These are phyloP conservation scores for Aspergillus sclerotiicarbonarius DNA, from an alignment of 495 filamentous ascomycete species.

Conservation along the genomic window DNA sequence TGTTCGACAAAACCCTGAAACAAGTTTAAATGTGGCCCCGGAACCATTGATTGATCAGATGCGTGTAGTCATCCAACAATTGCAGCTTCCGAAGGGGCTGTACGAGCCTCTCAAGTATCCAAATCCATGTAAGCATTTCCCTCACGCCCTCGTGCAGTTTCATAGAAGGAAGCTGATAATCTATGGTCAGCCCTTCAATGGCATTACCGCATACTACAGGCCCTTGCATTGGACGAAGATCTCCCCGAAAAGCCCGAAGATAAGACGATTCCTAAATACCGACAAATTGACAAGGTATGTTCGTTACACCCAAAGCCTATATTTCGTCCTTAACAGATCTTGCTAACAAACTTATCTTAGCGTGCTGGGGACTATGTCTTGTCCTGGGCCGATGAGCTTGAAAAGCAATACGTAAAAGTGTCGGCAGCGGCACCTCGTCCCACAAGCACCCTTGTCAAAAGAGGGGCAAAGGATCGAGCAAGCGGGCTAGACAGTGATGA, in stretches of 20 bases:
- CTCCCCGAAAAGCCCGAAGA: conserved; percentile 78
- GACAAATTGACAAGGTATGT: conserved; percentile 75
- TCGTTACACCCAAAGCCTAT: background rate
- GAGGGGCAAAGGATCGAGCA: conserved; percentile 37
- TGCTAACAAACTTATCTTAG: conserved; percentile 17
- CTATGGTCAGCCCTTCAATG: conserved; percentile 70
- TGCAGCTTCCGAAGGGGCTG: conserved; percentile 82
- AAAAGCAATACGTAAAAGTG: conserved; percentile 48
- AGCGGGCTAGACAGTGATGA: conserved; percentile 29
- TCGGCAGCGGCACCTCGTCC: conserved; percentile 33
- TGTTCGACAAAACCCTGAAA: conserved; percentile 68
- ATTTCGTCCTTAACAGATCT: background rate
- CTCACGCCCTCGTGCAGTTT: background rate
- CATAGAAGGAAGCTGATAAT: conserved; percentile 10
- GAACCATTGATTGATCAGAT: conserved; percentile 75
- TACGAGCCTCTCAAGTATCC: conserved; percentile 88
- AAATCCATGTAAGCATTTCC: conserved; percentile 61
- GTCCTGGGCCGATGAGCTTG: conserved; percentile 70
- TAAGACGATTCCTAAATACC: conserved; percentile 78
- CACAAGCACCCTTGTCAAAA: conserved; percentile 44
- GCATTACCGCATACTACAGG: conserved; percentile 95
- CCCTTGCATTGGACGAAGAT: conserved; percentile 89
- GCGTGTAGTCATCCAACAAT: conserved; percentile 74
- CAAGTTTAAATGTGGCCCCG: conserved; percentile 55
- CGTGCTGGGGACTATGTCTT: conserved; percentile 74